Evolutionary conservation across 441 rosid genomes (phyloP).

Genomic region (Pelargonium fulgidum): DNA sequence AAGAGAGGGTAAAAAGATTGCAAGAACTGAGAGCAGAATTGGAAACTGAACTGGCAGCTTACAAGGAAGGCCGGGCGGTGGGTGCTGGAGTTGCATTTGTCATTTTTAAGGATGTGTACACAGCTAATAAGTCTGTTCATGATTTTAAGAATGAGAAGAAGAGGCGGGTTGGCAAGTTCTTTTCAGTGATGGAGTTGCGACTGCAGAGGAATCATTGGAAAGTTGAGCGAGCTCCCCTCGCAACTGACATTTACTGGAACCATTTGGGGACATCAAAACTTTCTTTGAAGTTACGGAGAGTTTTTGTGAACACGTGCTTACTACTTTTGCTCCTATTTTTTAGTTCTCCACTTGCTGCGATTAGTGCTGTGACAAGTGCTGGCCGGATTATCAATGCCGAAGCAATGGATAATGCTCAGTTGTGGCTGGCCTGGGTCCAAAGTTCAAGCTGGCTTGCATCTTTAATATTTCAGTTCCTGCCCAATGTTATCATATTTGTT

Average conservation of each 20-base stretch:
- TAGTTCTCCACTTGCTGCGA: conserved; percentile 84
- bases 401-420: conserved; percentile 83
- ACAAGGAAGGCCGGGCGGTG: conserved; percentile 67
- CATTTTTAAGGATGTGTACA: conserved; percentile 84
- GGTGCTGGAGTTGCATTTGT: conserved; percentile 96
- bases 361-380: conserved; percentile 71
- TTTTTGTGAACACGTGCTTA: conserved; percentile 75
- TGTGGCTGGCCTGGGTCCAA: conserved; percentile 89
- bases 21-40: conserved; percentile 72
- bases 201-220: conserved; percentile 95
- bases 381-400: conserved; percentile 82
- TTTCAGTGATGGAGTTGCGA: conserved; percentile 68
- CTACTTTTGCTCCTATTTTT: conserved; percentile 75
- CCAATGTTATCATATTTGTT: conserved; percentile 76
- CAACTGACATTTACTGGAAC: conserved; percentile 93
- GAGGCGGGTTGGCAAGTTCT: conserved; percentile 75
- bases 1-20: conserved; percentile 40
- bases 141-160: conserved; percentile 72
- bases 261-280: conserved; percentile 77
- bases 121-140: conserved; percentile 86
- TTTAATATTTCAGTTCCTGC: conserved; percentile 77
- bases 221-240: conserved; percentile 90
- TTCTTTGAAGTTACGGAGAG: conserved; percentile 56
- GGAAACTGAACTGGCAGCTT: conserved; percentile 60
- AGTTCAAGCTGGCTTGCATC: conserved; percentile 91